These are phyloP conservation scores for Capronia coronata DNA, from an alignment of 2,329 filamentous ascomycete species.

Conservation along the genomic window DNA sequence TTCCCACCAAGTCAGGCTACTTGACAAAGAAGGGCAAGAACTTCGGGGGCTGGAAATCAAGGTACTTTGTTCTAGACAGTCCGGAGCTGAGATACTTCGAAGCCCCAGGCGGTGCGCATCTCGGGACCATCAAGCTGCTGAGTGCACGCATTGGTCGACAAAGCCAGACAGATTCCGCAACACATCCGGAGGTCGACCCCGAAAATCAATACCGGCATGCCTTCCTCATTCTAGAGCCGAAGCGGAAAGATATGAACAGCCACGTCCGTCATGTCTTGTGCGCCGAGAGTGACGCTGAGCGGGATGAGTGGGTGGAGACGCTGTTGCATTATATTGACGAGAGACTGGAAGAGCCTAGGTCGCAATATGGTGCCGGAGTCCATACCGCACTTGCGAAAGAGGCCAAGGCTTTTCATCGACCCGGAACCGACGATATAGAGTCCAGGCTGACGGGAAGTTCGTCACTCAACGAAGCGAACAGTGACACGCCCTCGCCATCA, in stretches of 20 bases:
- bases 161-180: conserved; percentile 31
- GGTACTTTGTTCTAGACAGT: conserved; percentile 64
- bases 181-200: conserved; percentile 57
- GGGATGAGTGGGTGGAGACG: conserved; percentile 89
- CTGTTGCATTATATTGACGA: conserved; percentile 83
- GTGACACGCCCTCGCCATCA: conserved; percentile 33
- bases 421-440: conserved; percentile 11
- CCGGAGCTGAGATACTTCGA: conserved; percentile 84
- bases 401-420: conserved; percentile 10
- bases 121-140: conserved; percentile 87
- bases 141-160: conserved; percentile 94
- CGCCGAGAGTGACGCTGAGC: conserved; percentile 86
- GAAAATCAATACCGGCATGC: conserved; percentile 96
- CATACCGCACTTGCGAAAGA: conserved; percentile 27
- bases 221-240: conserved; percentile 89
- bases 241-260: conserved; percentile 85
- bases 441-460: conserved; percentile 12
- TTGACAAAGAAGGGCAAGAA: conserved; percentile 96
- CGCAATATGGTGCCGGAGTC: conserved; percentile 32
- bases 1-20: conserved; percentile 76
- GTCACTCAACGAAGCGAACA: conserved; percentile 11
- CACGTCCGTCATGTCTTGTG: conserved; percentile 90
- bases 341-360: conserved; percentile 53
- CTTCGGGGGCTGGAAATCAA: conserved; percentile 95
- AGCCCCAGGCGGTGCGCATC: conserved; percentile 76